A percentile compares a stretch with the other conserved stretches of the same genome.
Conservation (phyloP, 1,284 basidiomycete genomes). For the Cryptococcus neoformans region DNA sequence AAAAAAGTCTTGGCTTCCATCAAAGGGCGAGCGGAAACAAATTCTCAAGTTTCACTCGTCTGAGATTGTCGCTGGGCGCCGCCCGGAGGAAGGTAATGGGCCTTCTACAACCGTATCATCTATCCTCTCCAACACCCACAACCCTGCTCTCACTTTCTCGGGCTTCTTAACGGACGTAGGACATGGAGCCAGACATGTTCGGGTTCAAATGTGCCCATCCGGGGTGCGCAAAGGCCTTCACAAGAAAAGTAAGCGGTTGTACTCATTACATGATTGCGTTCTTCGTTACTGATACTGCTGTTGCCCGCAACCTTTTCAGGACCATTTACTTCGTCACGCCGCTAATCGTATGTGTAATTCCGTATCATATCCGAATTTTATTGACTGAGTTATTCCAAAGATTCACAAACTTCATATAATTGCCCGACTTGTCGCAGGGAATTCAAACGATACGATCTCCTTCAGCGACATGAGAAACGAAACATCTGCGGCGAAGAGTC, state of each 20-base stretch:
- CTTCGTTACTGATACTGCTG: not conserved
- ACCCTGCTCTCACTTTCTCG: not conserved
- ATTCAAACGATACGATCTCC: constrained; percentile 39
- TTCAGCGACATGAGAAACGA: constrained; percentile 39
- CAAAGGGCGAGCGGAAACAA: no score
- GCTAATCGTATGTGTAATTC: constrained; percentile 34
- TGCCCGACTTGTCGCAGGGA: constrained; percentile 29
- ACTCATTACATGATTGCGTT: not conserved
- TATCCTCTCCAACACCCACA: no score
- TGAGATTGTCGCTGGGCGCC: no score
- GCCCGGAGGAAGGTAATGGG: not conserved
- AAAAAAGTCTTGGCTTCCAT: no score
- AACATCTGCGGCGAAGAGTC: constrained; percentile 30
- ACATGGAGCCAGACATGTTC: not conserved
- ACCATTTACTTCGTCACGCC: constrained; percentile 40
- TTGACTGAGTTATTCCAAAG: constrained; percentile 14
- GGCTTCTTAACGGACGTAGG: not conserved
- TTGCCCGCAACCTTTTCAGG: constrained; percentile 13
- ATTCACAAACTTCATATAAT: constrained; percentile 25
- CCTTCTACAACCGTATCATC: not conserved
- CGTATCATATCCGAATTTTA: not conserved
- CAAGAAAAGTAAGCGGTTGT: constrained; percentile 32
- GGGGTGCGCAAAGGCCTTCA: constrained; percentile 37
- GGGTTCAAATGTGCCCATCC: constrained; percentile 21
- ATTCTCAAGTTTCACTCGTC: no score